phyloP scores from a whole-genome alignment of 148 eudicot species.

The Fallopia convolvulus region DNA sequence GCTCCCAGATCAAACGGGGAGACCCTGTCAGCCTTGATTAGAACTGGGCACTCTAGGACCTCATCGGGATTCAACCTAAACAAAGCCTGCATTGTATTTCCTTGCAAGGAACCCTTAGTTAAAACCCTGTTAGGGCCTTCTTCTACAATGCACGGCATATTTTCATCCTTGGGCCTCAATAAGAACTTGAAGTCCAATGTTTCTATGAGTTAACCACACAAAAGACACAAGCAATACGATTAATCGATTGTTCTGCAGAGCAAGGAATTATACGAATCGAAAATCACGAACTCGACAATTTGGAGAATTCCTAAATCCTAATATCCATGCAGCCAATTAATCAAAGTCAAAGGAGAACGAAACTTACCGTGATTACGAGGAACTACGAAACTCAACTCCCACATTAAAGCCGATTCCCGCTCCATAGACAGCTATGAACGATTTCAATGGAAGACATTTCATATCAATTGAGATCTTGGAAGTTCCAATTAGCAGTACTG shows the following conservation, averaged over 20 bases:
- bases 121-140: slow-evolving; percentile 77
- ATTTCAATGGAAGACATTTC: not conserved
- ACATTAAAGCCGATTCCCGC: slow-evolving; percentile 74
- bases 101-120: slow-evolving; percentile 66
- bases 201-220: slow-evolving; percentile 28
- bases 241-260: not conserved
- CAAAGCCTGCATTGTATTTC: slow-evolving; percentile 58
- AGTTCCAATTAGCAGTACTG: not conserved
- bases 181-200: slow-evolving; percentile 92
- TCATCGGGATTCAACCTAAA: slow-evolving; percentile 60
- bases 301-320: slow-evolving; percentile 6
- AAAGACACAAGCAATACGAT: not conserved
- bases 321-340: not conserved
- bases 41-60: slow-evolving; percentile 63
- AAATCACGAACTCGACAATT: not conserved
- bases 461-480: not conserved
- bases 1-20: slow-evolving; percentile 96
- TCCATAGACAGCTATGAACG: slow-evolving; percentile 57
- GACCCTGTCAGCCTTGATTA: slow-evolving; percentile 64
- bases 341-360: not conserved
- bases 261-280: not conserved
- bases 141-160: slow-evolving; percentile 58
- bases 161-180: slow-evolving; percentile 60
- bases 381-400: slow-evolving; percentile 91
- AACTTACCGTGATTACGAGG: slow-evolving; percentile 86